Evolutionary conservation across 2,329 filamentous ascomycete species (phyloP), one percentile per base, ranked within the genome.

Genomic region (Sodiomyces alkalinus): DNA sequence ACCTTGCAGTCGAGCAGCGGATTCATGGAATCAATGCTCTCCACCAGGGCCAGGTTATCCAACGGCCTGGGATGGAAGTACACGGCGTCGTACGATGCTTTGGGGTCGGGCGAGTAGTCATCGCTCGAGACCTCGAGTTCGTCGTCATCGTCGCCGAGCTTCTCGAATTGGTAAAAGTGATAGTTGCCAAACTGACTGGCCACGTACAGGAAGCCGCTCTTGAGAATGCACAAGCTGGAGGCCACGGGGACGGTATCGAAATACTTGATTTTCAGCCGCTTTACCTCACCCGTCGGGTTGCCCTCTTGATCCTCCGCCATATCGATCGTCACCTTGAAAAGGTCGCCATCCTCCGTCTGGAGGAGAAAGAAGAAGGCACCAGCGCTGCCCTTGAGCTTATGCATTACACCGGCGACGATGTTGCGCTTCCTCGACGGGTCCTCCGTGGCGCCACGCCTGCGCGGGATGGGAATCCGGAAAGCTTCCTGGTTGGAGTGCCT

Each of bases 291-390:
- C 1, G 80, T 87, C 1, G 76, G 62, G 34, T 82, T 75, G 9
- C 79, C 82, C 26, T 80, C 70, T 1, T 77, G 70, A 41, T 92
- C 81, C 41, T 86, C 78, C 7, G 75, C 67, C 74, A 94, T 87
- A 38, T 94, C 85, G 34, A 98, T 74, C 1, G 79, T 94, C 27
- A 96, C 69, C 51, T 96, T 96, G 66, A 98, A 96, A 6, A 98
- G 62, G 51, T 98, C 92, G n/a, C 90, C 90, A 49, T 98, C 92
- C 33, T 98, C 90, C 1, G 81, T 85, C 49, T 99, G 90, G 1
- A 98, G 59, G 3, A 99, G 68, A 49, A 96, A 93, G 61, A 98
- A 99, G 58, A 98, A 98, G 2, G 86, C 85, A 17, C 85, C 85
- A 5, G 64, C 65, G 33, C 64, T 75, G 34, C 73, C 72, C 44